Evolutionary conservation across 2,329 filamentous ascomycete species (phyloP).

Genomic region (Chalaropsis ovoidea): DNA sequence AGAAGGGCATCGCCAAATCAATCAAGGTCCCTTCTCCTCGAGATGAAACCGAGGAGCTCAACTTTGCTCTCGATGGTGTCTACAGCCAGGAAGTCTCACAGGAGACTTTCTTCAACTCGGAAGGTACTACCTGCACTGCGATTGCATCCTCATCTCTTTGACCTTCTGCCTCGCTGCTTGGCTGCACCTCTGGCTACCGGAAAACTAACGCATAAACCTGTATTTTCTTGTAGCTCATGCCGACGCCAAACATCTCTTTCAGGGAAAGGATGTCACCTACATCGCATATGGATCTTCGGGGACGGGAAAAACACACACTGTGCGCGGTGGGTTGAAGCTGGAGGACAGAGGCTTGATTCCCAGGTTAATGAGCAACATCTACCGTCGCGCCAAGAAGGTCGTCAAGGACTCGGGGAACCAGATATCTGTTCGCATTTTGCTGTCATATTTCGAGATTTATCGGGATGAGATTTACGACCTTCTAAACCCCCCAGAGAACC

Average conservation of each 20-base stretch:
- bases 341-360: constrained; percentile 83
- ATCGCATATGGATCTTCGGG: constrained; percentile 92
- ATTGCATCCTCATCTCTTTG: neutral
- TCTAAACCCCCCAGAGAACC: constrained; percentile 78
- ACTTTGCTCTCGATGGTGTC: constrained; percentile 88
- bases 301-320: constrained; percentile 91
- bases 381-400: constrained; percentile 74
- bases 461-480: constrained; percentile 92
- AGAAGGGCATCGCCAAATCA: constrained; percentile 53
- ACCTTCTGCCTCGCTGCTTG: neutral
- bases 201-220: neutral
- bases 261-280: constrained; percentile 75
- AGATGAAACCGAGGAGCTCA: constrained; percentile 82
- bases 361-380: constrained; percentile 72
- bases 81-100: constrained; percentile 74
- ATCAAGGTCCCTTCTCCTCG: constrained; percentile 90
- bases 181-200: neutral
- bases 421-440: constrained; percentile 60
- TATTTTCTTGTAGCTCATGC: constrained; percentile 56
- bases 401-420: constrained; percentile 64
- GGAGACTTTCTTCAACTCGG: constrained; percentile 76
- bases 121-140: constrained; percentile 52
- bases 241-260: constrained; percentile 83
- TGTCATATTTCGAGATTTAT: constrained; percentile 95
- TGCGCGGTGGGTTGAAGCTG: constrained; percentile 80